Conservation (phyloP, 208 protist genomes). For the Balamuthia mandrillaris region DNA sequence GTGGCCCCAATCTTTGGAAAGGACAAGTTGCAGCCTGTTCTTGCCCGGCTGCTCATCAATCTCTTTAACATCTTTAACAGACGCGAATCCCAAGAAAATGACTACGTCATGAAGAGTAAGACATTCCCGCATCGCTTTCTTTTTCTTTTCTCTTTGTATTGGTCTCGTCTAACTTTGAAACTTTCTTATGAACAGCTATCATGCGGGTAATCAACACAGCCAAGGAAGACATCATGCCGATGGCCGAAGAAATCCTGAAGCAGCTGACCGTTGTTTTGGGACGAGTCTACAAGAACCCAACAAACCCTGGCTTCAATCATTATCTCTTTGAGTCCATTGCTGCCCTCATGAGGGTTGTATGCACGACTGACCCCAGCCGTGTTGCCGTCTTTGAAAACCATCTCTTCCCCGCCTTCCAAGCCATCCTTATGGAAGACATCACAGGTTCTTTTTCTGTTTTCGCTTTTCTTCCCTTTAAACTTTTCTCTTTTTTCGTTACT, state of each 20-base stretch:
- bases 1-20: conserved; percentile 58
- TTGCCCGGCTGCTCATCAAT: background rate
- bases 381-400: conserved; percentile 66
- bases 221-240: conserved; percentile 62
- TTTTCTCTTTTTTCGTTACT: background rate
- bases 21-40: background rate
- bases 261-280: conserved; percentile 51
- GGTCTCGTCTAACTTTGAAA: too few species aligned
- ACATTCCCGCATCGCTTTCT: too few species aligned
- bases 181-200: too few species aligned
- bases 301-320: conserved; percentile 91
- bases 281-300: conserved; percentile 81
- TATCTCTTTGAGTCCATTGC: conserved; percentile 93
- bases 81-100: conserved; percentile 5
- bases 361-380: background rate
- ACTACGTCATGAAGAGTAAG: conserved; percentile 16
- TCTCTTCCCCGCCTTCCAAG: conserved; percentile 80
- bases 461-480: background rate
- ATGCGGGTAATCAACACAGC: conserved; percentile 74
- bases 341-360: conserved; percentile 75
- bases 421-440: conserved; percentile 85
- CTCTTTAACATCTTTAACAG: background rate
- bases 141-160: too few species aligned
- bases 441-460: conserved; percentile 5
- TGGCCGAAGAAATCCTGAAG: conserved; percentile 54